Evolutionary conservation across 2,329 filamentous ascomycete species (phyloP).

Genomic region (Rhexocercosporidium sp.): DNA sequence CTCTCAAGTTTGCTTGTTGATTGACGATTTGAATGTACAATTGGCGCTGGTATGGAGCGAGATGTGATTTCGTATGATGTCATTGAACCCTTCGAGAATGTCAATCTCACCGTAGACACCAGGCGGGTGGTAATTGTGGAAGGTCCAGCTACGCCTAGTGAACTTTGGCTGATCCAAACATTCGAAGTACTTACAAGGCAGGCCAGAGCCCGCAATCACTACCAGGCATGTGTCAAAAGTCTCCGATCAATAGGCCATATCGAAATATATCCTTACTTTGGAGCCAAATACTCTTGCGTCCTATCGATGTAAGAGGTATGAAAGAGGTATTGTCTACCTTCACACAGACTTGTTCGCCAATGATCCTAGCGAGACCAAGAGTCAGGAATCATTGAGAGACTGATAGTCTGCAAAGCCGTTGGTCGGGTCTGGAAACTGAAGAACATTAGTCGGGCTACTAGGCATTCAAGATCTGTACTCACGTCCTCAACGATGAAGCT

Average conservation of each 20-base stretch:
- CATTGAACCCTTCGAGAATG: slow-evolving; percentile 58
- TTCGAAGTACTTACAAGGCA: slow-evolving; percentile 54
- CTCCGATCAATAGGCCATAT: slow-evolving; percentile 71
- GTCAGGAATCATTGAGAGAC: slow-evolving; percentile 53
- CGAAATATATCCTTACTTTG: slow-evolving; percentile 67
- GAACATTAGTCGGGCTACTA: not conserved
- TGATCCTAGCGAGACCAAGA: slow-evolving; percentile 61
- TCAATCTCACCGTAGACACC: slow-evolving; percentile 38
- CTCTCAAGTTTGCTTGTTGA: slow-evolving; percentile 18
- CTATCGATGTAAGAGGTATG: slow-evolving; percentile 44
- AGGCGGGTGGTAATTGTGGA: slow-evolving; percentile 20
- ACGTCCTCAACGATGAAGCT: slow-evolving; percentile 26
- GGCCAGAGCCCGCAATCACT: slow-evolving; percentile 77
- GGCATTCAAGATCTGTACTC: not conserved
- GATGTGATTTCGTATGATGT: slow-evolving; percentile 24
- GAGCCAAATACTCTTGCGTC: slow-evolving; percentile 66
- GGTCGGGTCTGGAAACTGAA: slow-evolving; percentile 32
- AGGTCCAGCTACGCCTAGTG: slow-evolving; percentile 30
- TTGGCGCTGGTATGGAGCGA: slow-evolving; percentile 31
- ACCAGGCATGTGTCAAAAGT: slow-evolving; percentile 75
- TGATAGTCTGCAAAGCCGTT: slow-evolving; percentile 44
- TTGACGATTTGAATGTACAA: slow-evolving; percentile 30
- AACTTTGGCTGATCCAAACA: not conserved
- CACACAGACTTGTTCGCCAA: slow-evolving; percentile 63
- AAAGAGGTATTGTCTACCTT: slow-evolving; percentile 33